phyloP scores from a whole-genome alignment of 345 rosid species.

The Euphorbia peplus region DNA sequence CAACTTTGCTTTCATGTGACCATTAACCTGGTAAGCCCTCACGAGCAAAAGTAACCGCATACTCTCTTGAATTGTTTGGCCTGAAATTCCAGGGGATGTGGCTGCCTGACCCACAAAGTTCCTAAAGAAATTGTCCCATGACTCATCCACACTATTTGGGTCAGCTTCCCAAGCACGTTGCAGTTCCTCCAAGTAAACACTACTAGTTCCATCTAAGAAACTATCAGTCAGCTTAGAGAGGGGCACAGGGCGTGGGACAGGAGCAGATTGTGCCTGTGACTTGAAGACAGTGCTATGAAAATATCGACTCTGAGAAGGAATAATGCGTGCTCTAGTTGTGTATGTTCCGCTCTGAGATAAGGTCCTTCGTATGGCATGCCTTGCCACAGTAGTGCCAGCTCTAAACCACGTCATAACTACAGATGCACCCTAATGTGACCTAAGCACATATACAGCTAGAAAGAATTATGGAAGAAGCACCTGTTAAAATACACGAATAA shows the following conservation, averaged over 20 bases:
- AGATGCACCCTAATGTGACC: neutral
- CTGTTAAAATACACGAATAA: neutral
- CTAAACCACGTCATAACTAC: constrained; percentile 66
- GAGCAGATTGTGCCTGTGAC: constrained; percentile 56
- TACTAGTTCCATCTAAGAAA: constrained; percentile 75
- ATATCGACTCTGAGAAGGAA: constrained; percentile 41
- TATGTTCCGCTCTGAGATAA: constrained; percentile 47
- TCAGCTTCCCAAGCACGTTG: constrained; percentile 85
- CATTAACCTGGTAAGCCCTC: constrained; percentile 84
- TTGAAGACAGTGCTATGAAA: constrained; percentile 51
- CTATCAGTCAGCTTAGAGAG: constrained; percentile 77
- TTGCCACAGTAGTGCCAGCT: constrained; percentile 55
- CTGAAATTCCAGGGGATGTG: constrained; percentile 69
- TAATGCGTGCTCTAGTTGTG: constrained; percentile 37
- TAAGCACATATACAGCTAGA: neutral
- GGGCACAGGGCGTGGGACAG: constrained; percentile 63
- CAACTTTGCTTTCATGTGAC: constrained; percentile 77
- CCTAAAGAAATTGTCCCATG: constrained; percentile 81
- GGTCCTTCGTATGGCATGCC: constrained; percentile 60
- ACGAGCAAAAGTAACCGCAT: constrained; percentile 74
- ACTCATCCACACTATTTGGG: constrained; percentile 70
- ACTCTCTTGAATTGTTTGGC: constrained; percentile 86
- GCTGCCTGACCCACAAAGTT: constrained; percentile 79
- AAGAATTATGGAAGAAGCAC: neutral
- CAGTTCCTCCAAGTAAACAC: constrained; percentile 75